Percentiles rank a stretch among this genome's conserved stretches.
phyloP scores from a whole-genome alignment of 1,139 yeast species.

The Candida buenavistaensis region DNA sequence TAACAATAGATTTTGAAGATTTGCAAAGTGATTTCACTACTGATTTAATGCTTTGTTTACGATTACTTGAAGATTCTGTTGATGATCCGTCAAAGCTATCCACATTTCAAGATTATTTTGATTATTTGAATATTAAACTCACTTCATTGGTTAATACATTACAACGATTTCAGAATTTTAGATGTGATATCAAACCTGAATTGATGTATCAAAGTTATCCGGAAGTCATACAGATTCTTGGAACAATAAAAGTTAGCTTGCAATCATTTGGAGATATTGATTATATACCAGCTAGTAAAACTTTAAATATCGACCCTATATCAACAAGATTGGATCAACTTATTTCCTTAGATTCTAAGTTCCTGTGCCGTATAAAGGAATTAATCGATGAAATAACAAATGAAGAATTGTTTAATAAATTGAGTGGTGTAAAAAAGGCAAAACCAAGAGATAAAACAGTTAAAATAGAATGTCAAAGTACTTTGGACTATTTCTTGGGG shows the following conservation, averaged over 20 bases:
- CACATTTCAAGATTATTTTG: conserved; percentile 1
- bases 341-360: conserved; percentile 9
- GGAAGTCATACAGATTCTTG: conserved; percentile 11
- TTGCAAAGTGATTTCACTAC: conserved; percentile 6
- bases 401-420: conserved; percentile 2
- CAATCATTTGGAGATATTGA: conserved; percentile 13
- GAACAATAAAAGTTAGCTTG: conserved; percentile 5
- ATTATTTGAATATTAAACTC: conserved; percentile 4
- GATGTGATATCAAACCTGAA: conserved; percentile 16
- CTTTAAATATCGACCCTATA: conserved; percentile 15
- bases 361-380: conserved; percentile 1
- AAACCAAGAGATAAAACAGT: conserved; percentile 3
- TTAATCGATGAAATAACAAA: background rate
- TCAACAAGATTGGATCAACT: conserved; percentile 15
- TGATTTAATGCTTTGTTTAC: conserved; percentile 4
- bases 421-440: conserved; percentile 1
- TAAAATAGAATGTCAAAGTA: conserved; percentile 3
- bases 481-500: conserved; percentile 7
- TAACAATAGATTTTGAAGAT: conserved; percentile 10
- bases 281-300: conserved; percentile 19
- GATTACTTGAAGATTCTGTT: conserved; percentile 2
- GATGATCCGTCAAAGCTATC: conserved; percentile 1
- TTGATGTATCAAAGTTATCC: conserved; percentile 23
- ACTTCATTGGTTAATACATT: conserved; percentile 5
- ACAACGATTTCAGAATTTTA: conserved; percentile 10